Conservation (phyloP, 352 stramenopile species). For the Pseudoperonospora humuli region DNA sequence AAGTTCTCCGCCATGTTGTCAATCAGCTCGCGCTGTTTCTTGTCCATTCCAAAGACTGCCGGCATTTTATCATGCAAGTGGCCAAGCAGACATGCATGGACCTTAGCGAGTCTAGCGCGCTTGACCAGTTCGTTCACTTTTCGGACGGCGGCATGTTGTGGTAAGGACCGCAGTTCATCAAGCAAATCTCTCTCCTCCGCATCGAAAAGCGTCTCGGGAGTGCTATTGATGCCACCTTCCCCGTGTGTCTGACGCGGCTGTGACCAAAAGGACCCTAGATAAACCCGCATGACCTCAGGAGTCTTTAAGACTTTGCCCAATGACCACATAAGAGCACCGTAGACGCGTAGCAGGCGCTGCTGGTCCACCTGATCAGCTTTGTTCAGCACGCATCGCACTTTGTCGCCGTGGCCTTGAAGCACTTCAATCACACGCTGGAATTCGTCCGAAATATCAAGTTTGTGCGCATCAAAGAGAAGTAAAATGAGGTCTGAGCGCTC, state of each 20-base stretch:
- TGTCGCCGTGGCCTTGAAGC: conserved; percentile 95
- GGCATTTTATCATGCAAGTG: conserved; percentile 96
- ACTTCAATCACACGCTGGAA: not conserved
- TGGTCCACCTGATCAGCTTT: conserved; percentile 98
- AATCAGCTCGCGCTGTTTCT: conserved; percentile 94
- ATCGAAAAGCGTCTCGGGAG: conserved; percentile 86
- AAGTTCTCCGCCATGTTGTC: conserved; percentile 93
- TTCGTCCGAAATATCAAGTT: not conserved
- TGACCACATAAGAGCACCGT: not conserved
- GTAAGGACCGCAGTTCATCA: conserved; percentile 92
- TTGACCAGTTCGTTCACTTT: conserved; percentile 95
- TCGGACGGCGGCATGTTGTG: conserved; percentile 93
- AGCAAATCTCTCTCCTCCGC: conserved; percentile 96
- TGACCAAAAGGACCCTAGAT: conserved; percentile 97
- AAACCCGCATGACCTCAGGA: conserved; percentile 96
- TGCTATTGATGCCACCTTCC: conserved; percentile 57
- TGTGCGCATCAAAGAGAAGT: conserved; percentile 96
- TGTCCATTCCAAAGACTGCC: conserved; percentile 94
- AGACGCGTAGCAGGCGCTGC: conserved; percentile 59
- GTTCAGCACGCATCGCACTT: conserved; percentile 95
- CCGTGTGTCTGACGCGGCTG: conserved; percentile 75
- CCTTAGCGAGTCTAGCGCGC: conserved; percentile 89
- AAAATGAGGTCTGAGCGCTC: conserved; percentile 97
- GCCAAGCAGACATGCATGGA: conserved; percentile 97
- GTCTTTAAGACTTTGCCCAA: conserved; percentile 97